Evolutionary conservation across 2,329 filamentous ascomycete species (phyloP).

Genomic region (Cladosporium halotolerans): DNA sequence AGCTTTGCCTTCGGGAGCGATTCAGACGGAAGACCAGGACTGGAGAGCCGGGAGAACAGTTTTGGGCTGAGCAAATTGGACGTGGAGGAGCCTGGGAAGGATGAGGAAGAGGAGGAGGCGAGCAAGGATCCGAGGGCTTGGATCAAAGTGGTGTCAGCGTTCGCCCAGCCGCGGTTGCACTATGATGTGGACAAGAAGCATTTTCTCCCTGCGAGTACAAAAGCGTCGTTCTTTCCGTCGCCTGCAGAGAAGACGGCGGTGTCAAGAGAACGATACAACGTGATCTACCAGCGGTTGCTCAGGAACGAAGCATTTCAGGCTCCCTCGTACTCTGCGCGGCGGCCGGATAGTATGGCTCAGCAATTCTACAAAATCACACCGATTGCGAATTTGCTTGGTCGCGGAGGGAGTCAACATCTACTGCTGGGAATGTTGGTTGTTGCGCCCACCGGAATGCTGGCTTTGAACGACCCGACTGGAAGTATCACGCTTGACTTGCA

Average conservation of each 20-base stretch:
- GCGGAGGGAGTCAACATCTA: conserved; percentile 77
- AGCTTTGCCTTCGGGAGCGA: conserved; percentile 56
- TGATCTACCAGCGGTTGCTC: conserved; percentile 85
- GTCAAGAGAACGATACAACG: conserved; percentile 84
- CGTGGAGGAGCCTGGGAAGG: conserved; percentile 49
- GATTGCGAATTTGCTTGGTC: conserved; percentile 67
- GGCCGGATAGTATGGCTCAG: conserved; percentile 44
- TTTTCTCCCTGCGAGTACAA: conserved; percentile 60
- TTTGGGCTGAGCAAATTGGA: conserved; percentile 50
- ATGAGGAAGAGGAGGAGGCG: conserved; percentile 54
- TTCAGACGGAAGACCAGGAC: conserved; percentile 26
- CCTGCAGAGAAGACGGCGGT: conserved; percentile 75
- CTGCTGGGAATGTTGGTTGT: conserved; percentile 76
- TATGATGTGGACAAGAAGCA: conserved; percentile 82
- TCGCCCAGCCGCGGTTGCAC: conserved; percentile 71
- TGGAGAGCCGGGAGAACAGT: conserved; percentile 56
- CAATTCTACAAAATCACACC: conserved; percentile 83
- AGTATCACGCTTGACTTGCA: conserved; percentile 78
- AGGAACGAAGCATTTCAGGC: conserved; percentile 90
- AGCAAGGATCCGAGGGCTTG: conserved; percentile 68
- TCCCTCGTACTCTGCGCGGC: conserved; percentile 59
- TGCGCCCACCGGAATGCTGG: conserved; percentile 73
- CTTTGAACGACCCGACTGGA: conserved; percentile 80
- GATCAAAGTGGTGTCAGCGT: conserved; percentile 77
- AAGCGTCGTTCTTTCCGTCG: conserved; percentile 54